Evolutionary conservation across 306 rosid genomes (phyloP).

Genomic region (Acacia melanoxylon): DNA sequence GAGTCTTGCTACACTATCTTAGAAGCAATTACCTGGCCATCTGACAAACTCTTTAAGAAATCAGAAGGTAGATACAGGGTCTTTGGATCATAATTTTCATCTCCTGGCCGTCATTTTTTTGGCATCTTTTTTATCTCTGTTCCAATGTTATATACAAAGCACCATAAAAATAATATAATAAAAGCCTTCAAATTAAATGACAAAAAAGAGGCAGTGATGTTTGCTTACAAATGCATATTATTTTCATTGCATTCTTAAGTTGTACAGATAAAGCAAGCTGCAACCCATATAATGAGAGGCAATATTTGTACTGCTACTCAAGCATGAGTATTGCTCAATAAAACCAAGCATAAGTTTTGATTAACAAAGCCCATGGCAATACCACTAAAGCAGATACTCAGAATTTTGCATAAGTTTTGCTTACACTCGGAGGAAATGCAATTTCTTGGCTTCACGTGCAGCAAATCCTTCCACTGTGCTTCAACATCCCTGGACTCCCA

Average conservation of each 20-base stretch:
- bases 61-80: slow-evolving; percentile 75
- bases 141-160: slow-evolving; percentile 36
- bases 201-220: neutral
- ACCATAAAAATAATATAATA: too few relatives aligned
- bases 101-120: slow-evolving; percentile 67
- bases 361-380: neutral
- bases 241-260: neutral
- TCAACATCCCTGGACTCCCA: too few relatives aligned
- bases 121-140: slow-evolving; percentile 71
- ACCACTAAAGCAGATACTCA: neutral
- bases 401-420: neutral
- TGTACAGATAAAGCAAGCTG: neutral
- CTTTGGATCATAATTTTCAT: slow-evolving; percentile 74
- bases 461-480: slow-evolving; percentile 55
- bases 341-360: neutral
- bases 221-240: slow-evolving; percentile 17
- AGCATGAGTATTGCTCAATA: neutral
- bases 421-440: slow-evolving; percentile 70
- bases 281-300: neutral
- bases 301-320: neutral
- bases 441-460: slow-evolving; percentile 64
- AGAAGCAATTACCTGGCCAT: slow-evolving; percentile 67
- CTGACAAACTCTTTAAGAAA: slow-evolving; percentile 70
- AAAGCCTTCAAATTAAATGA: slow-evolving; percentile 9
- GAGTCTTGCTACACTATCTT: slow-evolving; percentile 6